A percentile compares a stretch with the other conserved stretches of the same genome.
Evolutionary conservation across 2,329 filamentous ascomycete species (phyloP).

Genomic region (Chaetomiaceae sp.): DNA sequence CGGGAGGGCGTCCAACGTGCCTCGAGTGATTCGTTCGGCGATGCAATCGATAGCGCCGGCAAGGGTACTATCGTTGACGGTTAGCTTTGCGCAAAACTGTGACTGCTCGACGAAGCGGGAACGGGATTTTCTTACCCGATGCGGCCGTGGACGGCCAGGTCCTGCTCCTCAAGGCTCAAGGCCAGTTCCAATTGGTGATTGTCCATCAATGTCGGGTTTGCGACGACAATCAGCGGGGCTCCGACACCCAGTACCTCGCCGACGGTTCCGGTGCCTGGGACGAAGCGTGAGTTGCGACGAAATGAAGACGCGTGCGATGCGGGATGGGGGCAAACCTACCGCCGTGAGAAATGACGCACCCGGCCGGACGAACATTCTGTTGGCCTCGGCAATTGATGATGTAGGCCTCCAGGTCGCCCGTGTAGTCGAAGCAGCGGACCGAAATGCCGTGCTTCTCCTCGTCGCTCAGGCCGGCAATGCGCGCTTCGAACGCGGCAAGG

Average conservation of each 20-base stretch:
- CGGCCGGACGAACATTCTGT: constrained; percentile 49
- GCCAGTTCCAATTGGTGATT: constrained; percentile 92
- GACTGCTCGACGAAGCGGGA: no score
- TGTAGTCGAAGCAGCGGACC: constrained; percentile 64
- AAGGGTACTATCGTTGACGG: constrained; percentile 22
- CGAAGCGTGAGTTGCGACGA: constrained; percentile 9
- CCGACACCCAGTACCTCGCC: constrained; percentile 72
- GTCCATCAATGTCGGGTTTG: constrained; percentile 75
- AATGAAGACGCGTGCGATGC: neutral
- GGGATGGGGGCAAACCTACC: constrained; percentile 49
- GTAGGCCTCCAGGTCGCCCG: constrained; percentile 54
- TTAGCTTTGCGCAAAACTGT: neutral
- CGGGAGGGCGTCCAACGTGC: constrained; percentile 24
- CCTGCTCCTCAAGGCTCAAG: constrained; percentile 64
- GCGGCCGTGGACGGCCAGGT: constrained; percentile 70
- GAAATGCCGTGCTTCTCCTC: constrained; percentile 37
- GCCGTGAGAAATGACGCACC: constrained; percentile 83
- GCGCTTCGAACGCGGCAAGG: constrained; percentile 40
- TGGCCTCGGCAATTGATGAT: constrained; percentile 53
- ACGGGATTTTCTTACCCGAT: constrained; percentile 50
- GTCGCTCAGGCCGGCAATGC: constrained; percentile 27
- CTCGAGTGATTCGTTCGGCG: constrained; percentile 20
- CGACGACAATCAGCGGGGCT: constrained; percentile 80
- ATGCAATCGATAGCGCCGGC: constrained; percentile 24
- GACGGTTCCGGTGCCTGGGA: constrained; percentile 79